A percentile compares a stretch with the other conserved stretches of the same genome.
Conservation (phyloP, 225 moss, liverwort and hornwort species). For the Physcomitrellopsis africana region DNA sequence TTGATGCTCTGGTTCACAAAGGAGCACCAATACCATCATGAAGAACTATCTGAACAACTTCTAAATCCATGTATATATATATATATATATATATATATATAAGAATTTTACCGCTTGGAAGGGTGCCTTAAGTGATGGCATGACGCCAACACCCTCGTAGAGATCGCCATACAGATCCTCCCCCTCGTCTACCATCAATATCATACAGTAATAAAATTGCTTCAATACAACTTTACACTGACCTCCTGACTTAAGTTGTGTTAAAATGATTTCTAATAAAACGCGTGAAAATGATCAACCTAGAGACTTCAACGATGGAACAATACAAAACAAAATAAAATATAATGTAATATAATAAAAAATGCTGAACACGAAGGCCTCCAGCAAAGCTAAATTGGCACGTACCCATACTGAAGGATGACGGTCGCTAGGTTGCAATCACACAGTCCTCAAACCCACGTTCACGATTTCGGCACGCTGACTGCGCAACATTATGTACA, state of each 20-base stretch:
- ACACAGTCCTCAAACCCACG: background rate
- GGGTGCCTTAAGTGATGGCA: slow-evolving; percentile 33
- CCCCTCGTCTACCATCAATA: slow-evolving; percentile 41
- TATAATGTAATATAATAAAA: no score
- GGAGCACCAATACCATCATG: background rate
- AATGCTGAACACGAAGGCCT: background rate
- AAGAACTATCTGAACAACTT: slow-evolving; percentile 16
- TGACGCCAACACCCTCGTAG: slow-evolving; percentile 45
- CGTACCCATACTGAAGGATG: slow-evolving; percentile 22
- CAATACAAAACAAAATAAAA: background rate
- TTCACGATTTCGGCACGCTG: background rate
- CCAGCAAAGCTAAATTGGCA: background rate
- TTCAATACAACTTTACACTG: background rate
- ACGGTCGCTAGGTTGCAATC: background rate
- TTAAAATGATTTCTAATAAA: background rate
- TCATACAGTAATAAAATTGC: slow-evolving; percentile 16
- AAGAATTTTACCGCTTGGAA: slow-evolving; percentile 33
- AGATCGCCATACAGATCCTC: slow-evolving; percentile 60
- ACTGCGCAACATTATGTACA: background rate
- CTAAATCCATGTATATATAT: background rate
- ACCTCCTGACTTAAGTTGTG: background rate
- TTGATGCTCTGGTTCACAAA: background rate
- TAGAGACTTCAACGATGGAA: background rate
- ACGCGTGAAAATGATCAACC: background rate
- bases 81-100: no score